Conservation (phyloP, 768 basidiomycete genomes). For the Pleurotus djamor region DNA sequence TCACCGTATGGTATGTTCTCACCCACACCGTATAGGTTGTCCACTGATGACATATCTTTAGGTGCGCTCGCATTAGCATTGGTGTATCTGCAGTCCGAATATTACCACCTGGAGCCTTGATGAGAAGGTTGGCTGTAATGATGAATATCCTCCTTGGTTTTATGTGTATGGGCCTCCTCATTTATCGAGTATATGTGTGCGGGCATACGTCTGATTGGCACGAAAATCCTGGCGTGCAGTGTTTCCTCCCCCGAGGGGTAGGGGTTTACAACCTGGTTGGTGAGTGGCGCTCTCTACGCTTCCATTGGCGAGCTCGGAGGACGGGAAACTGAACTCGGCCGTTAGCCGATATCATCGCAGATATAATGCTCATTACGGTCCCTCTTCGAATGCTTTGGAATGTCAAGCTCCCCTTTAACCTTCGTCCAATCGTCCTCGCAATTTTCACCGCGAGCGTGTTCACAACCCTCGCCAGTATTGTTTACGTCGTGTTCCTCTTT, state of each 20-base stretch:
- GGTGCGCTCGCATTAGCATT: slow-evolving; percentile 16
- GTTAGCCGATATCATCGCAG: slow-evolving; percentile 15
- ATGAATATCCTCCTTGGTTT: slow-evolving; percentile 1
- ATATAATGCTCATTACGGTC: slow-evolving; percentile 11
- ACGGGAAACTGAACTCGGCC: too few species aligned
- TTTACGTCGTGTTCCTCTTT: background rate
- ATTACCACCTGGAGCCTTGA: background rate
- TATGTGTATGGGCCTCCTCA: background rate
- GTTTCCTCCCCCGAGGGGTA: background rate
- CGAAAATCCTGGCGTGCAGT: background rate
- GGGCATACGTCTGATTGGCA: background rate
- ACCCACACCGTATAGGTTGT: background rate
- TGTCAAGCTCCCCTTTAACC: slow-evolving; percentile 8
- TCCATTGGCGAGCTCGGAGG: background rate
- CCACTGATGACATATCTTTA: background rate
- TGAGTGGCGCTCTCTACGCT: background rate
- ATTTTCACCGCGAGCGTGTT: slow-evolving; percentile 17
- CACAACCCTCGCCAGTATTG: slow-evolving; percentile 5
- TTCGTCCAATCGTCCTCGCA: slow-evolving; percentile 13
- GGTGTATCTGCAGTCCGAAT: slow-evolving; percentile 14
- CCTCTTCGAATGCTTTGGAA: slow-evolving; percentile 15
- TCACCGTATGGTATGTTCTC: background rate
- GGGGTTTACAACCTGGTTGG: background rate
- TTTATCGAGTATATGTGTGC: background rate
- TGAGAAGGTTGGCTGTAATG: background rate